Conservation (phyloP, 768 basidiomycete genomes). For the Auricularia sp. region DNA sequence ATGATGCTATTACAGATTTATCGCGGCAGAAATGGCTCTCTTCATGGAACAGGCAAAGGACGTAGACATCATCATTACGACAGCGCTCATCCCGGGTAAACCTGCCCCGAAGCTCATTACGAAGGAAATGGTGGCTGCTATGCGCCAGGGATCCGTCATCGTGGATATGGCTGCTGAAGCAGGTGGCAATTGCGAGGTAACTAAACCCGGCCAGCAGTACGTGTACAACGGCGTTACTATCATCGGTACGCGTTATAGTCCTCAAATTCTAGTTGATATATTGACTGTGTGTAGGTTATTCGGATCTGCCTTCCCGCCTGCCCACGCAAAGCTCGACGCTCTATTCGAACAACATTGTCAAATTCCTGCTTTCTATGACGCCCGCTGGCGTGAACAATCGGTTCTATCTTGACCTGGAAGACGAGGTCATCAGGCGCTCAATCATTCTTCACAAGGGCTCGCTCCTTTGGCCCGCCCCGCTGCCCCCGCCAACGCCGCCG, state of each 20-base stretch:
- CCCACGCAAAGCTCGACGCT: constrained; percentile 84
- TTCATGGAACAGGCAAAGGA: constrained; percentile 84
- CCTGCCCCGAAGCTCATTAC: constrained; percentile 81
- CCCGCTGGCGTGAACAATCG: constrained; percentile 30
- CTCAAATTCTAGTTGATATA: background rate
- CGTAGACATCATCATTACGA: constrained; percentile 83
- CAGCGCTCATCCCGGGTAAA: constrained; percentile 77
- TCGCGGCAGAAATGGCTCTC: constrained; percentile 21
- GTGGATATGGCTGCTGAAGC: constrained; percentile 82
- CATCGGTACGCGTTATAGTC: constrained; percentile 40
- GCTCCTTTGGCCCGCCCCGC: constrained; percentile 54
- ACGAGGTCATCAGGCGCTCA: constrained; percentile 78
- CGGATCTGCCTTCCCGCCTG: constrained; percentile 77
- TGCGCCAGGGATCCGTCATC: constrained; percentile 86
- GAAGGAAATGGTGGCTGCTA: constrained; percentile 76
- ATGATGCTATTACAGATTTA: constrained; percentile 6
- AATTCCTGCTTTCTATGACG: constrained; percentile 69
- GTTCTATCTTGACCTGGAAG: constrained; percentile 60
- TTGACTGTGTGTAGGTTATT: constrained; percentile 44
- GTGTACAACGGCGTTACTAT: constrained; percentile 68
- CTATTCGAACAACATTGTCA: constrained; percentile 86
- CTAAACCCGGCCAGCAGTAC: constrained; percentile 59
- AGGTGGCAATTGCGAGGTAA: constrained; percentile 83
- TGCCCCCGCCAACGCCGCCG: constrained; percentile 49
- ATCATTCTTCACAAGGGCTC: constrained; percentile 62